These are phyloP conservation scores for Aureobasidium leucospermi DNA, from an alignment of 2,329 filamentous ascomycete genomes.

Conservation along the genomic window DNA sequence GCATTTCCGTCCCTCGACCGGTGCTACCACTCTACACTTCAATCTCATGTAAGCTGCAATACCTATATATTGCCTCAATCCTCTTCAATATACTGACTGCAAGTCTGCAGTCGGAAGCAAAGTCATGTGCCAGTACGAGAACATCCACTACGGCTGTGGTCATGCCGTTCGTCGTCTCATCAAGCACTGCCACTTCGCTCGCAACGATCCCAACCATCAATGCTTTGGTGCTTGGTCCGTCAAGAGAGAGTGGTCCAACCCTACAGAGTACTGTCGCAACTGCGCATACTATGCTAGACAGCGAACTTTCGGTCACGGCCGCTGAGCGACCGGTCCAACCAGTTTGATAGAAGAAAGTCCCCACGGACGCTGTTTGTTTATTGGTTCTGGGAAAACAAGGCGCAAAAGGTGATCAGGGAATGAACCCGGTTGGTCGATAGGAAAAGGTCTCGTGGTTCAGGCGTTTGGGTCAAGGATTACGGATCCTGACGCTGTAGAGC, in stretches of 20 bases:
- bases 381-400: neutral
- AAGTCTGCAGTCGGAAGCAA: too few relatives aligned
- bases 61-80: too few relatives aligned
- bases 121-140: slow-evolving; percentile 61
- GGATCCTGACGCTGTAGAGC: too few relatives aligned
- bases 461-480: too few relatives aligned
- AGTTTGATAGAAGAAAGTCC: neutral
- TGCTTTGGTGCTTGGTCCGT: slow-evolving; percentile 63
- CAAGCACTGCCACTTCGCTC: slow-evolving; percentile 66
- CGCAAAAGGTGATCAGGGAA: too few relatives aligned
- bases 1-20: neutral
- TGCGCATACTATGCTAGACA: slow-evolving; percentile 18
- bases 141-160: slow-evolving; percentile 58
- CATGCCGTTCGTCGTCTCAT: slow-evolving; percentile 55
- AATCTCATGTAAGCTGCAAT: neutral
- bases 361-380: neutral
- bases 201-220: slow-evolving; percentile 62
- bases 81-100: too few relatives aligned
- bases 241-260: slow-evolving; percentile 50
- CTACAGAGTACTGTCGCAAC: slow-evolving; percentile 45
- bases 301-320: neutral
- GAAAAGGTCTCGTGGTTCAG: too few relatives aligned
- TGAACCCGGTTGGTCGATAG: too few relatives aligned
- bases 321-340: neutral
- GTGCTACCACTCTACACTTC: neutral